Evolutionary conservation across 2,329 filamentous ascomycete genomes (phyloP).

Genomic region (Alternaria novae-zelandiae): DNA sequence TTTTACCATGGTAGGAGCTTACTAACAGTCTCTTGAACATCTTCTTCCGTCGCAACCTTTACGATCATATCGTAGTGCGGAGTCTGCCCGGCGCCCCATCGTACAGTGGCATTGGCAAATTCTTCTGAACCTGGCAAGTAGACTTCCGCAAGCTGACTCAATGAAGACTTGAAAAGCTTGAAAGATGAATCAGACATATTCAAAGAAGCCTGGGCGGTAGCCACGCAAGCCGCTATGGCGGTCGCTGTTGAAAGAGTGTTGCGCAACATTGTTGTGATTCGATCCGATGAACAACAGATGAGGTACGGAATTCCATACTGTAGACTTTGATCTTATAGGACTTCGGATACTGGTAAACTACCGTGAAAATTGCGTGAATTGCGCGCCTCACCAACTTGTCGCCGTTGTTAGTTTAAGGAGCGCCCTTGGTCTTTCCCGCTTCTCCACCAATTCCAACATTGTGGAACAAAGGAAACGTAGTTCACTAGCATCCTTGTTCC

Average conservation of each 20-base stretch:
- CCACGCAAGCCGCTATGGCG: not conserved
- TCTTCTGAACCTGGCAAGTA: constrained; percentile 13
- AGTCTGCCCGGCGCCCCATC: constrained; percentile 25
- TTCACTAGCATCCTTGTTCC: not conserved
- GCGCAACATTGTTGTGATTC: not conserved
- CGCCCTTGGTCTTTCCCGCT: not conserved
- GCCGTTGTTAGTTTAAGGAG: not conserved
- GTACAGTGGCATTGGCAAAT: constrained; percentile 15
- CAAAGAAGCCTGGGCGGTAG: not conserved
- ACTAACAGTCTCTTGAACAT: constrained; percentile 28
- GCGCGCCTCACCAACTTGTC: not conserved
- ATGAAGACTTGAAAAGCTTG: not conserved
- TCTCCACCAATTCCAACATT: not conserved
- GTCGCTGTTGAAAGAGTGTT: not conserved
- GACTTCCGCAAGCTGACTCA: constrained; percentile 5
- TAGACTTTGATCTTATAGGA: not conserved
- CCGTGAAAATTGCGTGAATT: not conserved
- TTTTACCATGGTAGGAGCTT: not conserved
- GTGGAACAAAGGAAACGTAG: not conserved
- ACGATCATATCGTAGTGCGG: constrained; percentile 27
- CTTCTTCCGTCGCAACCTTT: constrained; percentile 23
- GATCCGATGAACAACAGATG: not conserved
- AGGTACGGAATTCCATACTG: not conserved
- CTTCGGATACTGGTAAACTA: not conserved
- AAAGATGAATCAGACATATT: not conserved